Evolutionary conservation across 2,329 filamentous ascomycete species (phyloP), one percentile per base, ranked within the genome.

Genomic region (Colletotrichum noveboracense): DNA sequence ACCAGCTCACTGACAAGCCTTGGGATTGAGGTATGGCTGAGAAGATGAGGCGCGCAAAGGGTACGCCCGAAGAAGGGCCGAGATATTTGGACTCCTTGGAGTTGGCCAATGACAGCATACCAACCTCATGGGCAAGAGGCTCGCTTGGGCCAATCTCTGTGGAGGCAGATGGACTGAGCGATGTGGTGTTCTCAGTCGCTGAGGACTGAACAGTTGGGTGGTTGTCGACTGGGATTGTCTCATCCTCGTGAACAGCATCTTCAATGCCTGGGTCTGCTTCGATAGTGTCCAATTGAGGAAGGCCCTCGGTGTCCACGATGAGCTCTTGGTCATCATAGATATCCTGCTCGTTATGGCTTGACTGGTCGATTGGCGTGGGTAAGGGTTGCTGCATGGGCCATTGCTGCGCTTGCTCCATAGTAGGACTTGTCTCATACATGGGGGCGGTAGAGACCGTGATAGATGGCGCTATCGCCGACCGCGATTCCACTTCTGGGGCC

Each of bases 1-100:
- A 14, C 62, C 62, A 52, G 36, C 24, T 66, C 3, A 66, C 62
- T 7, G 62, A 66, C 36, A 66, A 26, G n/a, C 62, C 62, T 24
- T 48, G 62, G 14, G 62, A 66, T 66, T 12, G 83, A 82, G 5
- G 83, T 80, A 10, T 82, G 85, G 24, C 85, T 83, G 12, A 66
- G 28, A 90, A 83, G 75, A 90, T 84, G 5, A 89, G 82, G 2
- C 87, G 86, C 2, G 88, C 88, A 14, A 91, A 84, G 52, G 89
- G 89, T 70, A 88, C 89, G 1, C 89, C 89, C 48, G 88, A 90
- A 0, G 89, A 91, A 5, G 89, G 89, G 0, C 89, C 89, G 16
- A 91, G 87, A 67, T 91, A 91, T 71, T 87, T 83, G 6, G 86
- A 86, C 28, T 88, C 87, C 64, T 84, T 82, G 30, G 86, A 87